Evolutionary conservation across 1,284 basidiomycete genomes (phyloP).

Genomic region (Flammula alnicola): DNA sequence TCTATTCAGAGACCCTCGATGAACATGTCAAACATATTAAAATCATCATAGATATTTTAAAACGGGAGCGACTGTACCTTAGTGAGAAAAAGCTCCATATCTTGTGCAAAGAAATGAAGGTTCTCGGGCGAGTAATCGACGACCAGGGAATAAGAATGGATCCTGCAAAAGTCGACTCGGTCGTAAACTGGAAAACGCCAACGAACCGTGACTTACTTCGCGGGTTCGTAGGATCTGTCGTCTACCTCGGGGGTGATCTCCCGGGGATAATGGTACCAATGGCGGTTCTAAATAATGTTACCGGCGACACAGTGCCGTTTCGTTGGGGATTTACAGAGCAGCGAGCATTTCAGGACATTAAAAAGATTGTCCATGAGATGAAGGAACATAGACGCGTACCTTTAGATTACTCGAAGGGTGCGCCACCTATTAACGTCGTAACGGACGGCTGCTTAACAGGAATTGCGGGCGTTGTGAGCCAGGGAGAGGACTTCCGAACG

Average conservation of each 20-base stretch:
- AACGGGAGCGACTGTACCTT: too few species aligned
- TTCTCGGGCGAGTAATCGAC: neutral
- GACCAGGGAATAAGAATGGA: neutral
- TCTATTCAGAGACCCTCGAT: neutral
- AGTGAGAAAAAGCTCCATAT: neutral
- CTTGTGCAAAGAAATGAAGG: neutral
- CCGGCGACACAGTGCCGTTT: too few species aligned
- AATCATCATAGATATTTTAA: neutral
- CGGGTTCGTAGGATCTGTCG: too few species aligned
- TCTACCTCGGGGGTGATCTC: neutral
- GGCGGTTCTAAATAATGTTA: neutral
- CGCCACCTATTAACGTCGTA: neutral
- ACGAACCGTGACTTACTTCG: too few species aligned
- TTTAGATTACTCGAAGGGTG: neutral
- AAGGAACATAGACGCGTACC: too few species aligned
- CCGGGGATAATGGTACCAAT: neutral
- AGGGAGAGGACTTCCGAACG: neutral
- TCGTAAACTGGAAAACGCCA: too few species aligned
- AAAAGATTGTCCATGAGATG: too few species aligned
- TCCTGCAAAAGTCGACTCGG: neutral
- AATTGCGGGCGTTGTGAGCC: neutral
- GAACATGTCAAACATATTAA: neutral
- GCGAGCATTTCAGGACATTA: too few species aligned
- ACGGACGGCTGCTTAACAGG: neutral
- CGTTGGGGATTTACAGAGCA: too few species aligned